Percentiles rank a stretch among this genome's conserved stretches.
Evolutionary conservation across 1,139 yeast species (phyloP).

Genomic region (Chernovozyma sophiae-reginae): DNA sequence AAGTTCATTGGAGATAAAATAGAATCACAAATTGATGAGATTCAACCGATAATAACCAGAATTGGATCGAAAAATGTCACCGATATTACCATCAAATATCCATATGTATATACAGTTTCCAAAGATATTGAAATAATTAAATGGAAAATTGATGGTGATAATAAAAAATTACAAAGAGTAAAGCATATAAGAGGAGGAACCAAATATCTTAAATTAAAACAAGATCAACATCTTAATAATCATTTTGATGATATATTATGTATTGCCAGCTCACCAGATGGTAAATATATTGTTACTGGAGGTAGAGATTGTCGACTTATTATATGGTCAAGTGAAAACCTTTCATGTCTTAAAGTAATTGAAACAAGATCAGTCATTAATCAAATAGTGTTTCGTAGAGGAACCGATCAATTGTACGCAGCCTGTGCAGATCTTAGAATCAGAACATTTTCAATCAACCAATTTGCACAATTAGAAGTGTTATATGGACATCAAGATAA

Average conservation of each 20-base stretch:
- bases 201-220: conserved; percentile 31
- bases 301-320: conserved; percentile 77
- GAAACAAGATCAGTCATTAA: conserved; percentile 74
- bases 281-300: conserved; percentile 85
- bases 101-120: conserved; percentile 74
- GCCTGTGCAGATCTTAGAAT: conserved; percentile 91
- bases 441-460: conserved; percentile 81
- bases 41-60: conserved; percentile 34
- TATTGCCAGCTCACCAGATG: conserved; percentile 84
- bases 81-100: conserved; percentile 47
- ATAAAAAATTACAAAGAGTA: conserved; percentile 45
- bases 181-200: conserved; percentile 66
- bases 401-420: conserved; percentile 81
- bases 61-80: conserved; percentile 60
- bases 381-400: conserved; percentile 72
- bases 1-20: conserved; percentile 56
- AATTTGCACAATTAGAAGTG: conserved; percentile 83
- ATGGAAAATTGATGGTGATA: conserved; percentile 50
- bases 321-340: conserved; percentile 80
- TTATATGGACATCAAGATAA: conserved; percentile 94
- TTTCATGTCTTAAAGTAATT: conserved; percentile 70
- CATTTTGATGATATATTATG: conserved; percentile 75
- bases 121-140: conserved; percentile 79
- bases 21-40: conserved; percentile 13
- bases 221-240: conserved; percentile 48